phyloP scores from a whole-genome alignment of 140 eudicot species.

The Flaveria floridana region DNA sequence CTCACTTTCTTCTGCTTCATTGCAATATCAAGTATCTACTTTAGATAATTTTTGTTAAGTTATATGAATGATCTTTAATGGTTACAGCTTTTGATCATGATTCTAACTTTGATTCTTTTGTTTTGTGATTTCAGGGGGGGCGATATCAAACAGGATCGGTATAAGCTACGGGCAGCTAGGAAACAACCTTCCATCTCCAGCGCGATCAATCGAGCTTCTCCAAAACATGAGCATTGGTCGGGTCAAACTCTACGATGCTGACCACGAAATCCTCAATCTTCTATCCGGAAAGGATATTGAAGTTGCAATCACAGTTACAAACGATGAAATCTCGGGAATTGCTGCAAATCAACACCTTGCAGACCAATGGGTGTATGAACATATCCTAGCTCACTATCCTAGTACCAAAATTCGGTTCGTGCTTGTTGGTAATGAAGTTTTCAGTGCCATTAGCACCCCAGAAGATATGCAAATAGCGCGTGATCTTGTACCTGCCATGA shows the following conservation, averaged over 20 bases:
- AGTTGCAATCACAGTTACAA: conserved; percentile 64
- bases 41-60: not conserved
- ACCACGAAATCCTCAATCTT: conserved; percentile 62
- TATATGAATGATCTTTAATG: not conserved
- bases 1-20: conserved; percentile 43
- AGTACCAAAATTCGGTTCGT: conserved; percentile 58
- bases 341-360: conserved; percentile 61
- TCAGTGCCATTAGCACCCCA: conserved; percentile 34
- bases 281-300: conserved; percentile 50
- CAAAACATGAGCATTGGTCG: conserved; percentile 39
- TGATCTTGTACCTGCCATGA: conserved; percentile 70
- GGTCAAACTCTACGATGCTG: conserved; percentile 65
- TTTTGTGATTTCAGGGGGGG: conserved; percentile 38
- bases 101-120: not conserved
- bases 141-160: conserved; percentile 42
- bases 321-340: conserved; percentile 49
- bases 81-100: not conserved
- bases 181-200: conserved; percentile 66
- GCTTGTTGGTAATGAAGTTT: conserved; percentile 70
- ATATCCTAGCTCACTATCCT: conserved; percentile 66
- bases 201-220: conserved; percentile 47
- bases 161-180: conserved; percentile 73
- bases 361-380: conserved; percentile 67
- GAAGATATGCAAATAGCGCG: conserved; percentile 39
- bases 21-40: conserved; percentile 41